Evolutionary conservation across 495 filamentous ascomycete genomes (phyloP).

Genomic region (Penicillium herquei): DNA sequence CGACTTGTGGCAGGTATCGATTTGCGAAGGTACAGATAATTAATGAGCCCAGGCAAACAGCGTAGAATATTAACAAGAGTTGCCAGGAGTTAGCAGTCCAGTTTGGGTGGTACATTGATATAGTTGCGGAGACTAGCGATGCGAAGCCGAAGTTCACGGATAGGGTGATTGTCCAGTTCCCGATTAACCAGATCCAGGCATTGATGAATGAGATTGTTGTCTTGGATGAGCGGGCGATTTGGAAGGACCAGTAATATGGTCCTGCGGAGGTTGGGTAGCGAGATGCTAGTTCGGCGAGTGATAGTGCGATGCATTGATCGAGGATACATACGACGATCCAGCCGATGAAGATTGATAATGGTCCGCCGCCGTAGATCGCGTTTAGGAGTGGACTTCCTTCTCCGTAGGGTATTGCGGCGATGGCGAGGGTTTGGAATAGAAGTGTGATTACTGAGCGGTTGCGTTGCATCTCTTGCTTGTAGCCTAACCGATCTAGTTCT

Average conservation of each 20-base stretch:
- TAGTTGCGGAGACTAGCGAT: constrained; percentile 55
- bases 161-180: constrained; percentile 69
- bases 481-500: constrained; percentile 36
- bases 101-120: constrained; percentile 57
- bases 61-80: constrained; percentile 59
- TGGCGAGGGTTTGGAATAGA: constrained; percentile 37
- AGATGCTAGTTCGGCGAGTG: constrained; percentile 47
- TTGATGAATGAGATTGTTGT: constrained; percentile 60
- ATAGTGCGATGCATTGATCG: constrained; percentile 41
- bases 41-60: constrained; percentile 52
- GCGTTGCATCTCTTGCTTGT: constrained; percentile 37
- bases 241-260: constrained; percentile 52
- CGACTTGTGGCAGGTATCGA: constrained; percentile 53
- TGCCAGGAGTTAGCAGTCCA: constrained; percentile 55
- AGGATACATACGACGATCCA: constrained; percentile 41
- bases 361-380: constrained; percentile 44
- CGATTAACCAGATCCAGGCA: constrained; percentile 66
- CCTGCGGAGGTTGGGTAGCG: constrained; percentile 51
- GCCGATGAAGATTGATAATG: constrained; percentile 41
- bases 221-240: constrained; percentile 29
- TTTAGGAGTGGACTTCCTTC: constrained; percentile 45
- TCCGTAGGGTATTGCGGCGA: constrained; percentile 47
- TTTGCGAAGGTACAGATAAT: constrained; percentile 57
- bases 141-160: constrained; percentile 67
- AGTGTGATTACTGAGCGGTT: constrained; percentile 39